phyloP scores from a whole-genome alignment of 2,329 filamentous ascomycete species.

The Diplodia sapinea region DNA sequence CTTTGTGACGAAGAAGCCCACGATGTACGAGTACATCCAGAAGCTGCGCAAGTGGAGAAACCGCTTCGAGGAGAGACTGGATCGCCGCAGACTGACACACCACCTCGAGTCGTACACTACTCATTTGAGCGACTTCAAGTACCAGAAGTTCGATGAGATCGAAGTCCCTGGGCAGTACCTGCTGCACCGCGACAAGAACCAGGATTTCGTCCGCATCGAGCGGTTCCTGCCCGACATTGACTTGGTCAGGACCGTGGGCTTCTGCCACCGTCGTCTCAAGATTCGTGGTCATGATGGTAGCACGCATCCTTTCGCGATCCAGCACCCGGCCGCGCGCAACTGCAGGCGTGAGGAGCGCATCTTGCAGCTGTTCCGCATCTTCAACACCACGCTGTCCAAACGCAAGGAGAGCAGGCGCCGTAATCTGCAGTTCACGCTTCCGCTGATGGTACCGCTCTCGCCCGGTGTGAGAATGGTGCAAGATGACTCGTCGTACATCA shows the following conservation, averaged over 20 bases:
- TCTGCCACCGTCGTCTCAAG: conserved; percentile 89
- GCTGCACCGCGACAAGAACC: conserved; percentile 98
- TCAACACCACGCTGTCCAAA: conserved; percentile 89
- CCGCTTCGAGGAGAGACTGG: conserved; percentile 96
- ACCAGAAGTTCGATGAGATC: conserved; percentile 97
- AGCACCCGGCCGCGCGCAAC: conserved; percentile 91
- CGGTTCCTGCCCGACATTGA: conserved; percentile 95
- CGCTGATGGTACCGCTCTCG: conserved; percentile 92
- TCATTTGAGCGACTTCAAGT: conserved; percentile 93
- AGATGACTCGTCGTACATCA: conserved; percentile 93
- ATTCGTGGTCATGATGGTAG: conserved; percentile 98
- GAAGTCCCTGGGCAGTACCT: conserved; percentile 97
- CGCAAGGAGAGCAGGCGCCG: conserved; percentile 94
- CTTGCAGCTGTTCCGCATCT: conserved; percentile 93
- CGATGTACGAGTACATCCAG: conserved; percentile 98
- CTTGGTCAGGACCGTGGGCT: conserved; percentile 85
- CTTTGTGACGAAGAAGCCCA: conserved; percentile 93
- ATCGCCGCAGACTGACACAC: conserved; percentile 74
- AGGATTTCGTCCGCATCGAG: conserved; percentile 97
- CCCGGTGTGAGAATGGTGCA: conserved; percentile 95
- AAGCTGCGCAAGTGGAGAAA: conserved; percentile 95
- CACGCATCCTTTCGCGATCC: conserved; percentile 93
- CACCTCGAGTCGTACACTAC: conserved; percentile 86
- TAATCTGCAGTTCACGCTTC: conserved; percentile 94
- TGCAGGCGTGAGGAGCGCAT: conserved; percentile 95